Conservation (phyloP, 441 rosid genomes). For the Biscutella laevigata region DNA sequence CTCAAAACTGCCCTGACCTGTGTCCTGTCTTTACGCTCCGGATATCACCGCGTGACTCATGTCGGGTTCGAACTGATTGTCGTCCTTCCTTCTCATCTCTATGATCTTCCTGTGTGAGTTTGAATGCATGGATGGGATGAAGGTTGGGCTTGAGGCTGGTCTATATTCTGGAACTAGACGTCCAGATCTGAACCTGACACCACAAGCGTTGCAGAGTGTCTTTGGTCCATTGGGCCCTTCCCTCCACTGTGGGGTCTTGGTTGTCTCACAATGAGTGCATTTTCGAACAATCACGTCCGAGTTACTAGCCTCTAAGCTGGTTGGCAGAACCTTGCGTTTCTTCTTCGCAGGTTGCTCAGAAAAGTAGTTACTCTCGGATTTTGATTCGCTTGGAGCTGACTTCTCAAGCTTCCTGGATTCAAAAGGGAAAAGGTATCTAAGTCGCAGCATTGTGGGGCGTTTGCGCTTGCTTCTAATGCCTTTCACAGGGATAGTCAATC, state of each 20-base stretch:
- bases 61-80: conserved; percentile 4
- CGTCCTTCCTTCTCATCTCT: conserved; percentile 68
- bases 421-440: conserved; percentile 27
- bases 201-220: conserved; percentile 92
- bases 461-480: conserved; percentile 74
- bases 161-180: conserved; percentile 86
- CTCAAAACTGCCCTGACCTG: conserved; percentile 5
- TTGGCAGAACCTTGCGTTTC: conserved; percentile 37
- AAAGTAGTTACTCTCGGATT: conserved; percentile 21
- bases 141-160: conserved; percentile 88
- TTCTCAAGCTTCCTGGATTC: conserved; percentile 21
- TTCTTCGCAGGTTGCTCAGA: conserved; percentile 34
- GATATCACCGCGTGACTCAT: conserved; percentile 8
- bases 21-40: conserved; percentile 18
- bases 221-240: conserved; percentile 93
- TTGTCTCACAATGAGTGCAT: conserved; percentile 76
- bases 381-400: conserved; percentile 28
- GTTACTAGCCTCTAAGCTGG: conserved; percentile 18
- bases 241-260: conserved; percentile 93
- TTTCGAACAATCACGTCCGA: conserved; percentile 24
- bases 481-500: conserved; percentile 45
- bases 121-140: conserved; percentile 64
- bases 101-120: conserved; percentile 84
- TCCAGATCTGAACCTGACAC: conserved; percentile 82
- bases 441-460: conserved; percentile 31